A percentile compares a stretch with the other conserved stretches of the same genome.
Evolutionary conservation across 2,329 filamentous ascomycete species (phyloP).

Genomic region (Xylaria sp.): DNA sequence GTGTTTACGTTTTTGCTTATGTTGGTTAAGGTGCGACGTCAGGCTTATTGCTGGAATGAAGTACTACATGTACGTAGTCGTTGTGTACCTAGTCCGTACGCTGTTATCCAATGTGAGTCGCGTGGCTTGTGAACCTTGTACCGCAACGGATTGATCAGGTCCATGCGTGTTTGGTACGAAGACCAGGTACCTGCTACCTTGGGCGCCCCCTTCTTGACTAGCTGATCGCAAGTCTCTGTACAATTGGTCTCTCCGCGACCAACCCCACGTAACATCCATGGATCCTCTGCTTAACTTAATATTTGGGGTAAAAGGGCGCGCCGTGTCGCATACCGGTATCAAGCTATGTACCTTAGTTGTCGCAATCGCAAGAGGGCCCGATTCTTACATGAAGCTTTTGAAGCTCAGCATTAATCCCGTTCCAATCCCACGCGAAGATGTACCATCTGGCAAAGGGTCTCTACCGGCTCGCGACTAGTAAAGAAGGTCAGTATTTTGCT

Average conservation of each 20-base stretch:
- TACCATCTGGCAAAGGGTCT: constrained; percentile 95
- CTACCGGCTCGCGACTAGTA: constrained; percentile 93
- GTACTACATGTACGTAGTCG: background rate
- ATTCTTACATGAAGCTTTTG: background rate
- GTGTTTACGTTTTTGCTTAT: too few relatives aligned
- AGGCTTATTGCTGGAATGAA: background rate
- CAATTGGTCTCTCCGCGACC: background rate
- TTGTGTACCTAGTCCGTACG: too few relatives aligned
- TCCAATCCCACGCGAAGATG: constrained; percentile 54
- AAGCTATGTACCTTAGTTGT: background rate
- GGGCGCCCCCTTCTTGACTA: background rate
- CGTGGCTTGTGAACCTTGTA: background rate
- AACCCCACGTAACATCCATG: constrained; percentile 2
- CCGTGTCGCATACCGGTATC: background rate
- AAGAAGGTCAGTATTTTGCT: constrained; percentile 78
- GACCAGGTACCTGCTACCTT: background rate
- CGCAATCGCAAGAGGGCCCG: background rate
- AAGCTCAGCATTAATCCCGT: background rate
- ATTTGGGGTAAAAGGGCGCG: background rate
- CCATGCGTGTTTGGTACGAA: background rate
- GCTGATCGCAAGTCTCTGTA: background rate
- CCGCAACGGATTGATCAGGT: background rate
- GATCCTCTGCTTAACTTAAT: background rate
- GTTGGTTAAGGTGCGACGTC: background rate
- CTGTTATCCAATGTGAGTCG: background rate